Percentiles rank a stretch among this genome's conserved stretches.
These are phyloP conservation scores for Globisporangium nodosum DNA, from an alignment of 352 stramenopile species.

Conservation along the genomic window DNA sequence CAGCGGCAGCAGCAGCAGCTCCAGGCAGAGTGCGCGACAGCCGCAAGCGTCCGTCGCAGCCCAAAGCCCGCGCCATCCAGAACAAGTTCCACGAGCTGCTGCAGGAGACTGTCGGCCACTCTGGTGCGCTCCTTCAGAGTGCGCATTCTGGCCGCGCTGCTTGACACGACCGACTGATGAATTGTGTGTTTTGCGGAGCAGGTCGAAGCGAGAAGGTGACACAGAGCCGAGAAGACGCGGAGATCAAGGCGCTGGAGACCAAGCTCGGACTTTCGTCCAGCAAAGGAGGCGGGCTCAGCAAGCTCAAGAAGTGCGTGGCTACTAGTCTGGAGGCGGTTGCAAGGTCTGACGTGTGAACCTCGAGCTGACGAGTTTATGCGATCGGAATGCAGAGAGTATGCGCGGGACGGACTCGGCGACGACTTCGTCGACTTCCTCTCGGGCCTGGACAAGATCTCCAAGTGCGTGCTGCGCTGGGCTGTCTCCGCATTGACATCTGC, in stretches of 20 bases:
- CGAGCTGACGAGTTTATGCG: not conserved
- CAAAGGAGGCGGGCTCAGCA: slow-evolving; percentile 53
- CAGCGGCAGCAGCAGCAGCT: slow-evolving; percentile 1
- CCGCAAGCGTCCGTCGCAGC: slow-evolving; percentile 9
- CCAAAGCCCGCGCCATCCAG: slow-evolving; percentile 23
- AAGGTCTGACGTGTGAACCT: not conserved
- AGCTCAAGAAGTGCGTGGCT: slow-evolving; percentile 52
- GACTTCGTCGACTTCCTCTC: slow-evolving; percentile 80
- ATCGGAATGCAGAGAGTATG: slow-evolving; percentile 47
- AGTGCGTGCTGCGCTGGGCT: slow-evolving; percentile 22
- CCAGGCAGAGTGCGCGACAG: not conserved
- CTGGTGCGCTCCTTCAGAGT: slow-evolving; percentile 14
- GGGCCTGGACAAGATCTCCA: slow-evolving; percentile 67
- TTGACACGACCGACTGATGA: not conserved
- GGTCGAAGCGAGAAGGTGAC: slow-evolving; percentile 17
- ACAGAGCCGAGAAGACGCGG: slow-evolving; percentile 37
- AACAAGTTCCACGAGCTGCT: slow-evolving; percentile 83
- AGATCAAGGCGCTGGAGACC: slow-evolving; percentile 72
- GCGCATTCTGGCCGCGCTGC: not conserved
- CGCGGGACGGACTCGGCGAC: slow-evolving; percentile 69
- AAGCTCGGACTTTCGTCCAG: slow-evolving; percentile 46
- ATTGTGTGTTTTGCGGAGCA: slow-evolving; percentile 4
- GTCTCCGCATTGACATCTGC: not conserved
- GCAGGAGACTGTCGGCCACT: slow-evolving; percentile 46
- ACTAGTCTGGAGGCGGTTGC: not conserved